Evolutionary conservation across 1,139 yeast genomes (phyloP).

Genomic region (Neolecta irregularis): DNA sequence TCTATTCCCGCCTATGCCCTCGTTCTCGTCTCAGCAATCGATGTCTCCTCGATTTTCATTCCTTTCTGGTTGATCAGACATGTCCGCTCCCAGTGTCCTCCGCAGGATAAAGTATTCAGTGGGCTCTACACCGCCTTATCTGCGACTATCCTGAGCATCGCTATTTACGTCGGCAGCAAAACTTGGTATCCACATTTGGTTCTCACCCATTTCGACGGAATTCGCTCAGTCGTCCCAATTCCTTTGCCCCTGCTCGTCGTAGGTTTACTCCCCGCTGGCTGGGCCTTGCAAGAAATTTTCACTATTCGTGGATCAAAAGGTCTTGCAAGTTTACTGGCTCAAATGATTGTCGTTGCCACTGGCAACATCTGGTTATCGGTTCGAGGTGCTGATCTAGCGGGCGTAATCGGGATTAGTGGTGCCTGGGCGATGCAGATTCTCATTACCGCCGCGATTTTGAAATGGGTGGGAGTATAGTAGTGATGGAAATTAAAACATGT

Average conservation of each 20-base stretch:
- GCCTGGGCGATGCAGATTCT: constrained; percentile 3
- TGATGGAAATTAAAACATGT: too few species aligned
- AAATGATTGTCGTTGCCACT: constrained; percentile 3
- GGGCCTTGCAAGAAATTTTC: constrained; percentile 6
- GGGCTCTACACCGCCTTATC: constrained; percentile 1
- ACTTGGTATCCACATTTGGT: constrained; percentile 4
- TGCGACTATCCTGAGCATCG: constrained; percentile 3
- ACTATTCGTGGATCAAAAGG: constrained; percentile 4
- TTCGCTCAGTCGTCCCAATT: constrained; percentile 4
- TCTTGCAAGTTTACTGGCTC: constrained; percentile 1
- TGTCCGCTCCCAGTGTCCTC: too few species aligned
- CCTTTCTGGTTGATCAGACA: too few species aligned
- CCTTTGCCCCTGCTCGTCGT: constrained; percentile 6
- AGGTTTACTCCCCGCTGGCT: constrained; percentile 5
- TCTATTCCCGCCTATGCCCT: too few species aligned
- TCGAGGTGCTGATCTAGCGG: constrained; percentile 6
- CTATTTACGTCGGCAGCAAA: constrained; percentile 6
- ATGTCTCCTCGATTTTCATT: too few species aligned
- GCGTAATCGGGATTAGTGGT: constrained; percentile 5
- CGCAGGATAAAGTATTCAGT: constrained; percentile 2
- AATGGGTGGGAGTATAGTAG: too few species aligned
- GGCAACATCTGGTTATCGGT: constrained; percentile 4
- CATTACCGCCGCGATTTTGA: too few species aligned
- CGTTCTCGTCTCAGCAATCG: too few species aligned
- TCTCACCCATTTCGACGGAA: constrained; percentile 7